Percentiles rank a stretch among this genome's conserved stretches.
Evolutionary conservation across 179 eudicot genomes (phyloP).

Genomic region (Heliamphora pulchella): DNA sequence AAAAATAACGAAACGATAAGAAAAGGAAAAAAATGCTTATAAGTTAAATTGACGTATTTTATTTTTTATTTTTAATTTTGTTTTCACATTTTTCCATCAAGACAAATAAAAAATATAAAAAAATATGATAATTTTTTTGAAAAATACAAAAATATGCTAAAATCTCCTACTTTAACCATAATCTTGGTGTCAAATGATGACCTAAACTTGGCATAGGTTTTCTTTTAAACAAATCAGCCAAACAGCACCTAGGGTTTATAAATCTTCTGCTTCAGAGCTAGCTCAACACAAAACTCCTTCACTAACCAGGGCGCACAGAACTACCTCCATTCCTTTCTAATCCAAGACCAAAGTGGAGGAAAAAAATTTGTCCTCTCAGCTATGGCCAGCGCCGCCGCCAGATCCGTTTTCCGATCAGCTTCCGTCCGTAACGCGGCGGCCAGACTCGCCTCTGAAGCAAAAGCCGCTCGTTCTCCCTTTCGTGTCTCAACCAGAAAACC

Average conservation of each 20-base stretch:
- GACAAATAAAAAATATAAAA: too few relatives aligned
- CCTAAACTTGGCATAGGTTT: too few relatives aligned
- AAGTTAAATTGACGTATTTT: too few relatives aligned
- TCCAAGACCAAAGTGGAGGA: neutral
- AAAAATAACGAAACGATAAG: too few relatives aligned
- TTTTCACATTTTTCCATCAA: too few relatives aligned
- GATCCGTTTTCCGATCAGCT: conserved; percentile 64
- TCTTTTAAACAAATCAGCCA: neutral
- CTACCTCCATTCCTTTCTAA: neutral
- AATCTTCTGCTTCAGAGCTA: neutral
- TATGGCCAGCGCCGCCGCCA: conserved; percentile 53
- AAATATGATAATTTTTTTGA: too few relatives aligned
- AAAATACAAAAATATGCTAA: too few relatives aligned
- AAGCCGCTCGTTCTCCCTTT: conserved; percentile 47
- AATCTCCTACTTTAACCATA: too few relatives aligned
- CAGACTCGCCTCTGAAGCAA: conserved; percentile 44
- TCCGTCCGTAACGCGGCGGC: conserved; percentile 51
- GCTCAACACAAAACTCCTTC: conserved; percentile 2
- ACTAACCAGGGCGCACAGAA: neutral
- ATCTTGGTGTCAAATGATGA: too few relatives aligned
- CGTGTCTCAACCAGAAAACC: conserved; percentile 38
- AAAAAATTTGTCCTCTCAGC: neutral
- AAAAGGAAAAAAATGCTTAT: too few relatives aligned
- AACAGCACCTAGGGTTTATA: conserved; percentile 17
- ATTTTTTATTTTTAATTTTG: too few relatives aligned